phyloP scores from a whole-genome alignment of 1,284 basidiomycete genomes.

The Ustilago loliicola region DNA sequence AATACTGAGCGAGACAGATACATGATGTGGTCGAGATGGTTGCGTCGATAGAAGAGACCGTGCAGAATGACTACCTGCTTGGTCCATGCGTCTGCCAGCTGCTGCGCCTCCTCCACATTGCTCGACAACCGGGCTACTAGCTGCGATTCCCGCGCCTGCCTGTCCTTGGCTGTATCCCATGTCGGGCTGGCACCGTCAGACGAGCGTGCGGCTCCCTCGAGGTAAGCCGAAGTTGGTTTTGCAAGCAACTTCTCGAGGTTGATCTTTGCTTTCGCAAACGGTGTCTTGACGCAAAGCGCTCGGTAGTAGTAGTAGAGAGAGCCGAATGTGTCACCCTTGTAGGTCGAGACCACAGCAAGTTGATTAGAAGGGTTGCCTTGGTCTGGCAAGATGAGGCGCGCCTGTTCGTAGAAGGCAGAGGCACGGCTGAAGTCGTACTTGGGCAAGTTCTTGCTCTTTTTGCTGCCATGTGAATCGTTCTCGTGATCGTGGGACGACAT shows the following conservation, averaged over 20 bases:
- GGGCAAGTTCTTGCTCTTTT: slow-evolving; percentile 19
- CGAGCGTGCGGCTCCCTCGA: slow-evolving; percentile 27
- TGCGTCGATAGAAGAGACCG: slow-evolving; percentile 57
- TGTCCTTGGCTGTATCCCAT: slow-evolving; percentile 38
- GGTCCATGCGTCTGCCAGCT: slow-evolving; percentile 38
- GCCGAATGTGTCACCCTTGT: slow-evolving; percentile 83
- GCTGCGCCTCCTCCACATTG: slow-evolving; percentile 28
- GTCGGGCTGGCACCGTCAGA: slow-evolving; percentile 11
- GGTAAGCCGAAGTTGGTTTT: slow-evolving; percentile 52
- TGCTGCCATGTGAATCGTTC: slow-evolving; percentile 14
- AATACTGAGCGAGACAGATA: slow-evolving; percentile 55
- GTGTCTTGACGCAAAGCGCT: slow-evolving; percentile 85
- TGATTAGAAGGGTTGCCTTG: slow-evolving; percentile 87
- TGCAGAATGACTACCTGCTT: slow-evolving; percentile 59
- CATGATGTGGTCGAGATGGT: slow-evolving; percentile 47
- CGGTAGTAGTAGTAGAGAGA: slow-evolving; percentile 90
- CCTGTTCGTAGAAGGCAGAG: slow-evolving; percentile 61
- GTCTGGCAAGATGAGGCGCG: slow-evolving; percentile 62
- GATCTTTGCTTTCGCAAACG: slow-evolving; percentile 87
- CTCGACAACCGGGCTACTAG: slow-evolving; percentile 27
- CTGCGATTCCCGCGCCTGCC: slow-evolving; percentile 30
- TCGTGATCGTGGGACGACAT: slow-evolving; percentile 75
- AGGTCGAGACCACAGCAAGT: slow-evolving; percentile 89
- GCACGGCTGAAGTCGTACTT: slow-evolving; percentile 61
- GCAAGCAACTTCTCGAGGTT: slow-evolving; percentile 78